Evolutionary conservation across 2,329 filamentous ascomycete species (phyloP).

Genomic region (Fusarium sp.): DNA sequence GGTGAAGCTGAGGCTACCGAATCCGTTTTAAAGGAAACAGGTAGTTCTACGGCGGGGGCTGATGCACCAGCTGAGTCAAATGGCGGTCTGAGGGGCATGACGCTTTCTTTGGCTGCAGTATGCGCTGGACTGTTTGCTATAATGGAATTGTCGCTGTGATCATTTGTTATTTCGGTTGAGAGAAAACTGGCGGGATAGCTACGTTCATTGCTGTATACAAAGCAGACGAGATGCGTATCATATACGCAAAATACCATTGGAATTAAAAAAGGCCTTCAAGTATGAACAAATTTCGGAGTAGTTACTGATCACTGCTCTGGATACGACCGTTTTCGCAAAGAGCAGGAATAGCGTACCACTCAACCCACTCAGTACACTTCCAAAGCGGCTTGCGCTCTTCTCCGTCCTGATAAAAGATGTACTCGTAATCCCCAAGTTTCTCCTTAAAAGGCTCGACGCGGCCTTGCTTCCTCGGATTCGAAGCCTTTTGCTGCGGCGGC

Average conservation of each 20-base stretch:
- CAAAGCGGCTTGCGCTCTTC: neutral
- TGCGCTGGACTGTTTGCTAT: neutral
- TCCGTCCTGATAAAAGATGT: neutral
- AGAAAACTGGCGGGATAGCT: fast-evolving
- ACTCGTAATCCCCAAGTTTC: fast-evolving
- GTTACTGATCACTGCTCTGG: neutral
- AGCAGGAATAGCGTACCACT: neutral
- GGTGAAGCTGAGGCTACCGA: neutral
- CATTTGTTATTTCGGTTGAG: fast-evolving
- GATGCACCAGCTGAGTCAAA: neutral
- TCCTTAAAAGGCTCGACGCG: neutral
- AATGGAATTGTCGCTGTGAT: neutral
- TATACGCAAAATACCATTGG: fast-evolving
- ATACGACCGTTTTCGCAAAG: neutral
- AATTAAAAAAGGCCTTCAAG: no score
- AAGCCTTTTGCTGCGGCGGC: neutral
- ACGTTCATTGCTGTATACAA: fast-evolving
- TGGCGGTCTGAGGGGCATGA: fast-evolving
- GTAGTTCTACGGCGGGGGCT: fast-evolving
- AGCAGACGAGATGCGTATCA: neutral
- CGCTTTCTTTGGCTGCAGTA: neutral
- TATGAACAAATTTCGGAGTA: neutral
- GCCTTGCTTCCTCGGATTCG: fast-evolving
- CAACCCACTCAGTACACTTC: neutral
- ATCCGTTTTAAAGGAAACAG: neutral